Evolutionary conservation across 2,329 filamentous ascomycete species (phyloP).

Genomic region (Clonostachys rhizophaga): DNA sequence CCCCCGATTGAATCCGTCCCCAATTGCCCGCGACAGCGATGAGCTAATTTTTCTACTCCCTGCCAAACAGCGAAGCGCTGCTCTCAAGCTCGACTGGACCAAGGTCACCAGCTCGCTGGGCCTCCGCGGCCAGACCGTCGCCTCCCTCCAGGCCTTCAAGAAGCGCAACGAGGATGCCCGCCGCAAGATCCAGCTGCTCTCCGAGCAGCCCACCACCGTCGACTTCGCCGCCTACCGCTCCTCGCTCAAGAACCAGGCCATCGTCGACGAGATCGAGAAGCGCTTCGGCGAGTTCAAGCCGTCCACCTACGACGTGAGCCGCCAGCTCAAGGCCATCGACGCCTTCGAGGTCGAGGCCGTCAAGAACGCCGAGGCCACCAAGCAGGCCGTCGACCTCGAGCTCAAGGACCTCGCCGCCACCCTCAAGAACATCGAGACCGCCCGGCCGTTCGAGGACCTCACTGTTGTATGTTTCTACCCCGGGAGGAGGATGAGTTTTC

Average conservation of each 20-base stretch:
- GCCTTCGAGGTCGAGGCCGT: conserved; percentile 96
- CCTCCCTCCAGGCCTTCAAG: conserved; percentile 94
- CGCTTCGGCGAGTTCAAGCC: conserved; percentile 91
- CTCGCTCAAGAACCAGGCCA: conserved; percentile 90
- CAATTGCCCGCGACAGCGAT: conserved; percentile 13
- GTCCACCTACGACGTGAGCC: conserved; percentile 82
- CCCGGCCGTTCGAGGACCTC: conserved; percentile 92
- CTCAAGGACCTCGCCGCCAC: conserved; percentile 92
- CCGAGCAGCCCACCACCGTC: conserved; percentile 78
- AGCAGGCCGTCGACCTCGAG: conserved; percentile 92
- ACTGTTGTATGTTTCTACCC: conserved; percentile 75
- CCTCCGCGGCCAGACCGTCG: conserved; percentile 90
- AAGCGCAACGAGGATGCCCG: conserved; percentile 99
- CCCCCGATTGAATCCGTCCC: neutral
- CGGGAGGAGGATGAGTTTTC: neutral
- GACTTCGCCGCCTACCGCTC: conserved; percentile 93
- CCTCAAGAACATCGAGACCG: conserved; percentile 93
- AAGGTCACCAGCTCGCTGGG: conserved; percentile 92
- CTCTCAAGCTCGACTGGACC: conserved; percentile 98
- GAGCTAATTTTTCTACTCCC: conserved; percentile 48
- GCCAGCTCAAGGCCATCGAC: conserved; percentile 97
- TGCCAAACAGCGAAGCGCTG: conserved; percentile 79
- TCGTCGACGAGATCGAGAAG: conserved; percentile 96
- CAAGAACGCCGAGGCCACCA: conserved; percentile 95
- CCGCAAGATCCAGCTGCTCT: conserved; percentile 82